phyloP scores from a whole-genome alignment of 1,284 basidiomycete species.

The Cutaneotrichosporon arboriforme region DNA sequence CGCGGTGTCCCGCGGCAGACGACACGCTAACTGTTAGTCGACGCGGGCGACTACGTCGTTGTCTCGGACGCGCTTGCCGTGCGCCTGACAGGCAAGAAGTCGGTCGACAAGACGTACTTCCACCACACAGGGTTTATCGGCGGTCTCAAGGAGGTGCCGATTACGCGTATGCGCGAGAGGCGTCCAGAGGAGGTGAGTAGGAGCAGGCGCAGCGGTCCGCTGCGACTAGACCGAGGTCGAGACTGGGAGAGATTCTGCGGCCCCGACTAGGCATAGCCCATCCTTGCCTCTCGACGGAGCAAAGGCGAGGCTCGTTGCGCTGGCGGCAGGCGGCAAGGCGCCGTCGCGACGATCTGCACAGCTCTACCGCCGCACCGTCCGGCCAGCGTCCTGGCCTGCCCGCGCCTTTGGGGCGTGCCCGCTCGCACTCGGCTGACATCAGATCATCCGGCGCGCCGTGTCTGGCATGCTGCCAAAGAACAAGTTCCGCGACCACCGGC shows the following conservation, averaged over 20 bases:
- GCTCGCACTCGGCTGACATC: constrained; percentile 1
- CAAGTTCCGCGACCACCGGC: constrained; percentile 74
- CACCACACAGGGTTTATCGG: constrained; percentile 92
- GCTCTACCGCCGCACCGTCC: background rate
- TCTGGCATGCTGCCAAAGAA: constrained; percentile 97
- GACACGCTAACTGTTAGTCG: constrained; percentile 60
- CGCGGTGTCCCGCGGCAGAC: too few relatives aligned
- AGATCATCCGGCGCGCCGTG: constrained; percentile 93
- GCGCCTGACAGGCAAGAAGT: constrained; percentile 84
- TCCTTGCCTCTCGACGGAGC: too few relatives aligned
- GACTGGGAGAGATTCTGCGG: too few relatives aligned
- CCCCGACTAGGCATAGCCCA: too few relatives aligned
- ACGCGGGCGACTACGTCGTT: constrained; percentile 96
- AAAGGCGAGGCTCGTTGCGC: too few relatives aligned
- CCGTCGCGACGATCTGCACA: too few relatives aligned
- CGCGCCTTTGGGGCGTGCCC: too few relatives aligned
- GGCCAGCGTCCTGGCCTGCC: background rate
- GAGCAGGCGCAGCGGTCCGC: too few relatives aligned
- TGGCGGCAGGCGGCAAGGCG: too few relatives aligned
- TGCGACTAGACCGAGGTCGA: too few relatives aligned
- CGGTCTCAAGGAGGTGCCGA: constrained; percentile 83
- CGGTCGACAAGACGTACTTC: constrained; percentile 78
- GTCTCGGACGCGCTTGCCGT: constrained; percentile 85
- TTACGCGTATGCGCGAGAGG: constrained; percentile 70
- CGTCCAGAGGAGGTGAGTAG: constrained; percentile 83